phyloP scores from a whole-genome alignment of 2,329 filamentous ascomycete genomes.

The Pyrenophora graminea region DNA sequence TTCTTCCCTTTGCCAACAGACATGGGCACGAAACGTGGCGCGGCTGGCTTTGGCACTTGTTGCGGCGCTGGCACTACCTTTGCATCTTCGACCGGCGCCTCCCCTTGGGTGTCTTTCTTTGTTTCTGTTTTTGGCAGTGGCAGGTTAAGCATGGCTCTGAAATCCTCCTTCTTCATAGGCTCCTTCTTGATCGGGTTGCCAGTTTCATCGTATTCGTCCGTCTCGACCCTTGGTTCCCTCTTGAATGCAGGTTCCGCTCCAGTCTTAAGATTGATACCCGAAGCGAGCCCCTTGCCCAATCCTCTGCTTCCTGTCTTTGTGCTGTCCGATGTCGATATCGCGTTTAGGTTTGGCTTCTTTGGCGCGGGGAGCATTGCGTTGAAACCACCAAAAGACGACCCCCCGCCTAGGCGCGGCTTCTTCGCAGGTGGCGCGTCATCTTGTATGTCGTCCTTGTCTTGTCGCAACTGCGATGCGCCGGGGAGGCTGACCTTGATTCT shows the following conservation, averaged over 20 bases:
- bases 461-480: slow-evolving; percentile 51
- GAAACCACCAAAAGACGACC: slow-evolving; percentile 75
- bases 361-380: slow-evolving; percentile 86
- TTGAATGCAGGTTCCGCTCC: slow-evolving; percentile 82
- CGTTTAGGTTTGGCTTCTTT: slow-evolving; percentile 58
- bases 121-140: slow-evolving; percentile 33
- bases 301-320: slow-evolving; percentile 39
- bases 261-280: slow-evolving; percentile 76
- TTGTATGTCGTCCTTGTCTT: slow-evolving; percentile 48
- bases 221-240: slow-evolving; percentile 57
- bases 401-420: slow-evolving; percentile 64
- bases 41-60: slow-evolving; percentile 70
- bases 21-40: slow-evolving; percentile 82
- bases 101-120: slow-evolving; percentile 35
- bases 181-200: slow-evolving; percentile 38
- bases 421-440: slow-evolving; percentile 65
- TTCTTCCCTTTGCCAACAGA: slow-evolving; percentile 77
- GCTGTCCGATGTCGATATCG: slow-evolving; percentile 28
- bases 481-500: slow-evolving; percentile 85
- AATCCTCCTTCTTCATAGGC: slow-evolving; percentile 38
- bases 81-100: slow-evolving; percentile 1
- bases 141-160: slow-evolving; percentile 43
- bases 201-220: slow-evolving; percentile 43
- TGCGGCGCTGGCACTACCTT: slow-evolving; percentile 53
- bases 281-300: slow-evolving; percentile 49